phyloP scores from a whole-genome alignment of 306 rosid genomes.

The Trifolium repens region DNA sequence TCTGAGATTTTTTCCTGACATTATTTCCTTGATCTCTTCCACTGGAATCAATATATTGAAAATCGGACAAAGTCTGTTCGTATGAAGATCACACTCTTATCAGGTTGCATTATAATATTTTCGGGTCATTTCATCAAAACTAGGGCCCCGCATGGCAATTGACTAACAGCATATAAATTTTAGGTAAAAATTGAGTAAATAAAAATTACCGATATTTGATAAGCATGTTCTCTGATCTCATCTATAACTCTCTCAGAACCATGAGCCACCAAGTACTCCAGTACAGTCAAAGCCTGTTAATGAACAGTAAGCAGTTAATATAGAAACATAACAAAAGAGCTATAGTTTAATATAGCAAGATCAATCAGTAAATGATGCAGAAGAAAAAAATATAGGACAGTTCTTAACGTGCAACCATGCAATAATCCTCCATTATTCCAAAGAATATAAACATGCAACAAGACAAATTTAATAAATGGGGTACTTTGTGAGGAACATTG shows the following conservation, averaged over 20 bases:
- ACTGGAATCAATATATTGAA: slow-evolving; percentile 87
- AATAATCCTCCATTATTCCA: slow-evolving; percentile 25
- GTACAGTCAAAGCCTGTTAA: slow-evolving; percentile 82
- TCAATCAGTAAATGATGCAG: slow-evolving; percentile 26
- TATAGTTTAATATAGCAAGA: slow-evolving; percentile 5
- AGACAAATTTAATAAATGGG: slow-evolving; percentile 6
- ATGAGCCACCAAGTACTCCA: slow-evolving; percentile 93
- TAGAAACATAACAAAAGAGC: slow-evolving; percentile 33
- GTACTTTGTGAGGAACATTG: slow-evolving; percentile 4
- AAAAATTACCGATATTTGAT: slow-evolving; percentile 90
- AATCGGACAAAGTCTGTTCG: slow-evolving; percentile 76
- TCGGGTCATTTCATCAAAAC: slow-evolving; percentile 23
- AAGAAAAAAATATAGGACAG: background rate
- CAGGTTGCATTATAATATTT: slow-evolving; percentile 32
- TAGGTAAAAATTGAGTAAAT: slow-evolving; percentile 27
- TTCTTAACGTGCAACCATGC: slow-evolving; percentile 6
- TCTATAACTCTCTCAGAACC: slow-evolving; percentile 97
- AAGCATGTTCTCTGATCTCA: slow-evolving; percentile 91
- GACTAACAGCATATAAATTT: slow-evolving; percentile 31
- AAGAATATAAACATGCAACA: slow-evolving; percentile 13
- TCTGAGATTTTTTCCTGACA: slow-evolving; percentile 89
- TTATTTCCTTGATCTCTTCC: slow-evolving; percentile 97
- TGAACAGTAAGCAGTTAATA: slow-evolving; percentile 32
- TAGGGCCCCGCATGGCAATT: slow-evolving; percentile 7
- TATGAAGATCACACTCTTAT: slow-evolving; percentile 40